Percentiles rank a stretch among this genome's conserved stretches.
Evolutionary conservation across 2,329 filamentous ascomycete genomes (phyloP).

Genomic region (Emmonsiellopsis sp.): DNA sequence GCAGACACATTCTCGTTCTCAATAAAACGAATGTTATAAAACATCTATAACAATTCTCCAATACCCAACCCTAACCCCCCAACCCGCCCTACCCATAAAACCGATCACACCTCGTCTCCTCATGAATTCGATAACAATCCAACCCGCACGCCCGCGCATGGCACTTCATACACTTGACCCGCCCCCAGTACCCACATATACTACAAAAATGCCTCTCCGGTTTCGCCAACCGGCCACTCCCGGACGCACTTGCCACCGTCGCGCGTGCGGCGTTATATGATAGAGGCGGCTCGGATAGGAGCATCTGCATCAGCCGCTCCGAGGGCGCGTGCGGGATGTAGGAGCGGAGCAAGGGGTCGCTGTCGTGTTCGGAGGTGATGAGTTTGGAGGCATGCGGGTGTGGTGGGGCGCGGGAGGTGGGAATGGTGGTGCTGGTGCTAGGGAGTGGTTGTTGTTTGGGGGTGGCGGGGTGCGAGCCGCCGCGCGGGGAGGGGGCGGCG

Average conservation of each 20-base stretch:
- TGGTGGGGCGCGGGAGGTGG: not conserved
- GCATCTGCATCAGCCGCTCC: constrained; percentile 34
- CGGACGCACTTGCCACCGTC: constrained; percentile 17
- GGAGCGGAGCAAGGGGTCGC: constrained; percentile 33
- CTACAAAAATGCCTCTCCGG: constrained; percentile 36
- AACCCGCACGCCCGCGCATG: constrained; percentile 38
- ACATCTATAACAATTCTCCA: too few species aligned
- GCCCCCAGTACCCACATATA: constrained; percentile 43
- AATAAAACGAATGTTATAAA: too few species aligned
- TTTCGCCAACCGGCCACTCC: constrained; percentile 14
- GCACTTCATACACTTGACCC: constrained; percentile 39
- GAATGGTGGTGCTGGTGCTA: not conserved
- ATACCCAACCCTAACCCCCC: too few species aligned
- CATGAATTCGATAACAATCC: constrained; percentile 39
- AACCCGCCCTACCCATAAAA: constrained; percentile 21
- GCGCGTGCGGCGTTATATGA: constrained; percentile 38
- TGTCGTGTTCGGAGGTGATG: constrained; percentile 31
- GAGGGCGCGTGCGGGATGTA: constrained; percentile 35
- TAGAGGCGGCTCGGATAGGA: constrained; percentile 37
- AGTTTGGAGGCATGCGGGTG: constrained; percentile 13
- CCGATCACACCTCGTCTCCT: constrained; percentile 37
- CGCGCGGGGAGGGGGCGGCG: not conserved
- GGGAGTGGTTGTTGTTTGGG: not conserved
- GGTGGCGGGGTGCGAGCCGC: not conserved
- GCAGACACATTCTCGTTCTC: too few species aligned